Base-by-base conservation (phyloP, 441 rosid species). In the Isatis lusitanica region DNA sequence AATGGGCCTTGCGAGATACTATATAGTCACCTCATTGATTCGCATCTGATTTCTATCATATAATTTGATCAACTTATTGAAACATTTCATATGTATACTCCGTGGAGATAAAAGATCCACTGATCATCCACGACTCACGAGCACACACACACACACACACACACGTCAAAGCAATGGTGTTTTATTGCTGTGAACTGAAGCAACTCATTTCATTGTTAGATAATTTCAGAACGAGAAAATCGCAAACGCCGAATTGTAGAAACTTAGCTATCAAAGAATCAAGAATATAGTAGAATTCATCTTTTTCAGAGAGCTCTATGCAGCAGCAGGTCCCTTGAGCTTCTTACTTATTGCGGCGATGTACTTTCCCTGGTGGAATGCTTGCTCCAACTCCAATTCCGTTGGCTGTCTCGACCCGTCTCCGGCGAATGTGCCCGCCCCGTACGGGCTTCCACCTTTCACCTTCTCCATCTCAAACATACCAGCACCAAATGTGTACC, bases 401-500 rank as follows among this genome's bases (percentile, higher is more conserved):
- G 92, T 48, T 11, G 97, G 98, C 76, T 79, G 82, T 66, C 97
- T 83, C 0, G 95, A 85, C 52, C 95, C 93, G 13, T 90, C 97
- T 5, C 95, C 98, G 0, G 98, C 95, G 16, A 1, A 86, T 40
- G 97, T 91, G 72, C 97, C 97, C 0, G 97, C 88, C 1, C 97
- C 97, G 2, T 93, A 90, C 7, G 98, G 98, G 71, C 89, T 86
- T 33, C 98, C 98, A 11, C 98, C 97, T 78, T 90, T 90, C 79
- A 93, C 84, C 24, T 84, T 47, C 74, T 93, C 93, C 93, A 90
- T 87, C 88, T 90, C 97, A 26, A 87, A 88, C 98, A 93, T 93
- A 46, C 98, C 95, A 7, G 98, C 95, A 10, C 98, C 97, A 26
- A 93, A 90, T 24, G 97, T 90, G 85, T 90, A 90, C 47, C 97